Conservation (phyloP, 1,284 basidiomycete genomes). For the Vanrija humicola region DNA sequence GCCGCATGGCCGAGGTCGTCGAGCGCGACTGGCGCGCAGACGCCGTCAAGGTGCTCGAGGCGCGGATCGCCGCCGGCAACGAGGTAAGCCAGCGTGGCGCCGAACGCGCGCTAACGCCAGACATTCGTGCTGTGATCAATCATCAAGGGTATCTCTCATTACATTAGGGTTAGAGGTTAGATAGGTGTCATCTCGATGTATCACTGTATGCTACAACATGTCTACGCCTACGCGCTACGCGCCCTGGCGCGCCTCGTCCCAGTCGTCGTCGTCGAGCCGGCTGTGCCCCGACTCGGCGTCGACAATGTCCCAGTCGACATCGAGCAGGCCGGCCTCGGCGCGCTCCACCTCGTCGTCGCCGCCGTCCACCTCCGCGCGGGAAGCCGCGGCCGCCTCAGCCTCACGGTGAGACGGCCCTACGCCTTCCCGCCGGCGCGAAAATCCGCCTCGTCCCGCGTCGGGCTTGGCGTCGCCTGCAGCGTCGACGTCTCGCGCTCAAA, state of each 20-base stretch:
- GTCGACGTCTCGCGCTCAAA: slow-evolving; percentile 39
- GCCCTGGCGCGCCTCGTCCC: slow-evolving; percentile 14
- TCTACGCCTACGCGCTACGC: not conserved
- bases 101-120: no score
- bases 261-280: slow-evolving; percentile 15
- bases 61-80: slow-evolving; percentile 15
- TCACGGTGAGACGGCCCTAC: not conserved
- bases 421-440: slow-evolving; percentile 37
- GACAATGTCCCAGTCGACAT: slow-evolving; percentile 14
- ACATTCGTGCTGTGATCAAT: no score
- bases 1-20: slow-evolving; percentile 14
- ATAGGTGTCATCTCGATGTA: not conserved
- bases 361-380: not conserved
- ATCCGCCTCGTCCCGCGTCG: slow-evolving; percentile 20
- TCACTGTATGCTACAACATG: not conserved
- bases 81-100: no score
- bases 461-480: not conserved
- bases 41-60: slow-evolving; percentile 20
- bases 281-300: slow-evolving; percentile 3
- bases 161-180: no score
- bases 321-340: not conserved
- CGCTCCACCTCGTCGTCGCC: not conserved
- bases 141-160: no score
- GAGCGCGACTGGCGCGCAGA: slow-evolving; percentile 21
- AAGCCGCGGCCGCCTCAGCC: slow-evolving; percentile 3